Conservation (phyloP, 805 yeast species). For the Spathaspora girioi region DNA sequence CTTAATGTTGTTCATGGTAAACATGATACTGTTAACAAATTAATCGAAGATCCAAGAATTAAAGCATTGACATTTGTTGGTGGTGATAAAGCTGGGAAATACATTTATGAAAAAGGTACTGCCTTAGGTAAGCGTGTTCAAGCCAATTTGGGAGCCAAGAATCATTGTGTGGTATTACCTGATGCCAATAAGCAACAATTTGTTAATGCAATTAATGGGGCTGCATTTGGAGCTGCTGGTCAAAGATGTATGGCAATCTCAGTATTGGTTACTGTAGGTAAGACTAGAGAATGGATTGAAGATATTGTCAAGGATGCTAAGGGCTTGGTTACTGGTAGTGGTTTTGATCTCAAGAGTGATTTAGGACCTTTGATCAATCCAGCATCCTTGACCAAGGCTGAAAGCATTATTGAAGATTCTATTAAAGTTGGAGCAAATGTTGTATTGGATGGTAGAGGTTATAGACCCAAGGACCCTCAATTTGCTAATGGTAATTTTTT, state of each 20-base stretch:
- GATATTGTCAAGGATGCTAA: slow-evolving; percentile 59
- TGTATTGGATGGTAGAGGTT: slow-evolving; percentile 60
- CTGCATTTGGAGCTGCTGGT: slow-evolving; percentile 83
- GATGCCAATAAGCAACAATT: slow-evolving; percentile 67
- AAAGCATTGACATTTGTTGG: slow-evolving; percentile 79
- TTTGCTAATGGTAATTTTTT: slow-evolving; percentile 60
- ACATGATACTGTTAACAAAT: slow-evolving; percentile 66
- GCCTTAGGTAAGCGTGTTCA: slow-evolving; percentile 72
- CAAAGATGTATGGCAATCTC: slow-evolving; percentile 82
- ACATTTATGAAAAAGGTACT: slow-evolving; percentile 63
- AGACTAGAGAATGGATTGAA: slow-evolving; percentile 56
- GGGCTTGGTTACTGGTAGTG: slow-evolving; percentile 57
- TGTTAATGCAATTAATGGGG: slow-evolving; percentile 64
- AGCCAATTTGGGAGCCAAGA: slow-evolving; percentile 77
- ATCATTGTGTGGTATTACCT: slow-evolving; percentile 69
- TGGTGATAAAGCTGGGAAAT: slow-evolving; percentile 73
- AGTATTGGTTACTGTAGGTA: slow-evolving; percentile 69
- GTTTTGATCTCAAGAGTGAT: slow-evolving; percentile 59
- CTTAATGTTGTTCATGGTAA: slow-evolving; percentile 71
- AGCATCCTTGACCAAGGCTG: slow-evolving; percentile 49
- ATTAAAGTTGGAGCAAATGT: slow-evolving; percentile 61
- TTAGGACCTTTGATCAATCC: slow-evolving; percentile 74
- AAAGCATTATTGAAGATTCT: slow-evolving; percentile 51
- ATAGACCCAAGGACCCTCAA: slow-evolving; percentile 33
- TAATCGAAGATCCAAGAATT: slow-evolving; percentile 68